These are phyloP conservation scores for Solanum sejunctum DNA, from an alignment of 257 asterid genomes.

Conservation along the genomic window DNA sequence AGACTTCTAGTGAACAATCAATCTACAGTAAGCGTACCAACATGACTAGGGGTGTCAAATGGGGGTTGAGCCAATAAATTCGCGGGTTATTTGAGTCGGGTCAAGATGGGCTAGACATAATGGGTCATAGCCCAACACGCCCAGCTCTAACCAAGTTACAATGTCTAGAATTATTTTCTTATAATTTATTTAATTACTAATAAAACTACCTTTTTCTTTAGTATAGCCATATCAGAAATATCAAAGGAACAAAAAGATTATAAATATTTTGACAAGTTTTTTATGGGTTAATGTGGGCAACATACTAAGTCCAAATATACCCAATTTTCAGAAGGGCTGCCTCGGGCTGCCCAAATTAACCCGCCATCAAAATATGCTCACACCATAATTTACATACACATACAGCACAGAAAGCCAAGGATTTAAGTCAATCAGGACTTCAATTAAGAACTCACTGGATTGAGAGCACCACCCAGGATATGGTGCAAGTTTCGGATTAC, in stretches of 20 bases:
- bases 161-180: not conserved
- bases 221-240: not conserved
- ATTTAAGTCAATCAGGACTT: not conserved
- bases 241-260: not conserved
- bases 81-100: not conserved
- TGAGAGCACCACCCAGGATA: slow-evolving; percentile 84
- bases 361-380: not conserved
- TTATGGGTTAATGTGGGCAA: not conserved
- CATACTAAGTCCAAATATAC: not conserved
- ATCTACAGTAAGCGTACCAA: not conserved
- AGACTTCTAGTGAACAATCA: not conserved
- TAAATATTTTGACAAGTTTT: not conserved
- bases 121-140: not conserved
- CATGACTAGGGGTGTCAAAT: not conserved
- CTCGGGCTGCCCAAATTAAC: not conserved
- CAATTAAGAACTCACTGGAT: slow-evolving; percentile 54
- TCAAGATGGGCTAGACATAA: not conserved
- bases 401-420: not conserved
- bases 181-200: not conserved
- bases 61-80: not conserved
- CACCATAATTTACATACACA: not conserved
- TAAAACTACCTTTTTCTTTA: not conserved
- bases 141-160: not conserved
- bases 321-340: not conserved
- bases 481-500: slow-evolving; percentile 74